A percentile compares a stretch with the other conserved stretches of the same genome.
Conservation (phyloP, 495 filamentous ascomycete genomes). For the Elaphomyces granulatus region DNA sequence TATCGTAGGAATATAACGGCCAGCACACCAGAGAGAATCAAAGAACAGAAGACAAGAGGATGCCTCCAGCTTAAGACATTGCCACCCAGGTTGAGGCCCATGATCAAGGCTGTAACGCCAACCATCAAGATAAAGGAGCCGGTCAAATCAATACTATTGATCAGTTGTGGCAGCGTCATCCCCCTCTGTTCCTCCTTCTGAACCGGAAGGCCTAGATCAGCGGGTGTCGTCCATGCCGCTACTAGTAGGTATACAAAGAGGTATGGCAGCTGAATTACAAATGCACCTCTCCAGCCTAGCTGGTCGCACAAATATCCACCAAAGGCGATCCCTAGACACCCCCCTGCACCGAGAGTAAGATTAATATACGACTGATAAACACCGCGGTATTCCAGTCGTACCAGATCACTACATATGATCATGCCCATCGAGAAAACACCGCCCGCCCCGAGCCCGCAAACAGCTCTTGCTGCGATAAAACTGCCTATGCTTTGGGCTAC, state of each 20-base stretch:
- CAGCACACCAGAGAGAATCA: constrained; percentile 40
- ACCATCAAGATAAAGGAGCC: constrained; percentile 52
- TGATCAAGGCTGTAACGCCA: constrained; percentile 50
- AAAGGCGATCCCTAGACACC: constrained; percentile 53
- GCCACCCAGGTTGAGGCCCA: constrained; percentile 65
- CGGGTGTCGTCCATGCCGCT: constrained; percentile 42
- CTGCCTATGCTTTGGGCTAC: constrained; percentile 53
- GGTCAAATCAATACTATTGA: constrained; percentile 52
- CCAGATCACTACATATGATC: constrained; percentile 60
- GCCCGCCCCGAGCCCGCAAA: constrained; percentile 62
- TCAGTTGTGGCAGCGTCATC: constrained; percentile 37
- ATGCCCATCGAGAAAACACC: constrained; percentile 58
- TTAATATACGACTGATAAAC: constrained; percentile 68
- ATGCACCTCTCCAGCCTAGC: constrained; percentile 62
- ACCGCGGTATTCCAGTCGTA: constrained; percentile 60
- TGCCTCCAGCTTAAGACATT: constrained; percentile 62
- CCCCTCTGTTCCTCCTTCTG: constrained; percentile 23
- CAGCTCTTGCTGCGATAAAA: constrained; percentile 57
- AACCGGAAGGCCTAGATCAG: constrained; percentile 39
- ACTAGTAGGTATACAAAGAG: constrained; percentile 45
- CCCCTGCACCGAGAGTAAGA: constrained; percentile 46
- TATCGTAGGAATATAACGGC: constrained; percentile 46
- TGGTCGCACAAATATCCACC: constrained; percentile 61
- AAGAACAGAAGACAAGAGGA: constrained; percentile 49
- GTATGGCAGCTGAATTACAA: constrained; percentile 51